Percentiles rank a stretch among this genome's conserved stretches.
Evolutionary conservation across 805 yeast species (phyloP).

Genomic region (Starmerella floris): DNA sequence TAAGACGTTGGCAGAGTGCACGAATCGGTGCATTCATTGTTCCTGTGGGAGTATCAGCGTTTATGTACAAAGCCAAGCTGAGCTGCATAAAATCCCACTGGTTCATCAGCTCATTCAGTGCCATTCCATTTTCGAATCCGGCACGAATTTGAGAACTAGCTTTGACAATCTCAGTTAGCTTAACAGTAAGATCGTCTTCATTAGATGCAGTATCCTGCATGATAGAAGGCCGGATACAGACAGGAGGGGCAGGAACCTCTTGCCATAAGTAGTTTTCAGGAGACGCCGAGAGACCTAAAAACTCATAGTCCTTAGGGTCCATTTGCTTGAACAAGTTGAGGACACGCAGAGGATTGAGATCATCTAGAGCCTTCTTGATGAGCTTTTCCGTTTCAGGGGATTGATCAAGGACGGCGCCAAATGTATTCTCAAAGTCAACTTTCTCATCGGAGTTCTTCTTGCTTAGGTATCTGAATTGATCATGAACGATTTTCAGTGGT

Average conservation of each 20-base stretch:
- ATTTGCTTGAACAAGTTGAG: constrained; percentile 77
- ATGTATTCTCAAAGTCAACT: constrained; percentile 73
- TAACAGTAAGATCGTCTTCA: constrained; percentile 94
- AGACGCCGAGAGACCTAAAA: constrained; percentile 77
- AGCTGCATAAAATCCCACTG: constrained; percentile 97
- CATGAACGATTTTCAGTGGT: constrained; percentile 87
- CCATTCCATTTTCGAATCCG: constrained; percentile 88
- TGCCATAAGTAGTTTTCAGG: constrained; percentile 97
- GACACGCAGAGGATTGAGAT: constrained; percentile 83
- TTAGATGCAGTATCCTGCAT: constrained; percentile 86
- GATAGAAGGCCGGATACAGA: constrained; percentile 95
- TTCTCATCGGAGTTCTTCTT: constrained; percentile 79
- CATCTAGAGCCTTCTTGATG: constrained; percentile 78
- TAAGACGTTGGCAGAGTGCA: constrained; percentile 91
- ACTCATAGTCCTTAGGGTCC: constrained; percentile 75
- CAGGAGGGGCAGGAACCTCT: constrained; percentile 97
- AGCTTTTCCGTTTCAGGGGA: constrained; percentile 84
- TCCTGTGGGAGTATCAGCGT: constrained; percentile 76
- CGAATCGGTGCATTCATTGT: constrained; percentile 61
- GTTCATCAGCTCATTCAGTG: constrained; percentile 88
- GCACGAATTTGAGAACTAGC: constrained; percentile 88
- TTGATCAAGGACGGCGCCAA: constrained; percentile 55
- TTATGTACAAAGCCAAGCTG: constrained; percentile 93
- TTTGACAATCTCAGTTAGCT: constrained; percentile 92
- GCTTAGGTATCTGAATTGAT: constrained; percentile 90